Conservation (phyloP, 2,329 filamentous ascomycete genomes). For the Hypoxylon sp. region DNA sequence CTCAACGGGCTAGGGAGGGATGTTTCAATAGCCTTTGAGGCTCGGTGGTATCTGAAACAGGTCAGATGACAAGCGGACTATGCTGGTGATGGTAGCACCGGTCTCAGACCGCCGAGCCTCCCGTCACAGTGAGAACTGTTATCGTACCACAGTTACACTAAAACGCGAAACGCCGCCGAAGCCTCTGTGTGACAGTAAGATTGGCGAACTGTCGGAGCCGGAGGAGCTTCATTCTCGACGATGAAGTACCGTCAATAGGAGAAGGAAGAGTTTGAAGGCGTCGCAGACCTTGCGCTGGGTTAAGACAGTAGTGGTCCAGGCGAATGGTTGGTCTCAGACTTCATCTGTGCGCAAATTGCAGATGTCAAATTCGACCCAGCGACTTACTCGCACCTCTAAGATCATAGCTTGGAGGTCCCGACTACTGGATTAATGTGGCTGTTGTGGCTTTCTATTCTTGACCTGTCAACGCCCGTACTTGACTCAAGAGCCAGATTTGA, state of each 20-base stretch:
- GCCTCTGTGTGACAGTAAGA: neutral
- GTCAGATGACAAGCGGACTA: constrained; percentile 20
- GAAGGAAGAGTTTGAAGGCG: neutral
- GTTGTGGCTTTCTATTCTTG: constrained; percentile 19
- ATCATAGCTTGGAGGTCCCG: constrained; percentile 37
- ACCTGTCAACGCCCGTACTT: constrained; percentile 53
- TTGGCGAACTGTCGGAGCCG: neutral
- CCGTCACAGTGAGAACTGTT: constrained; percentile 14
- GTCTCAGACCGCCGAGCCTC: constrained; percentile 22
- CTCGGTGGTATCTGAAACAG: constrained; percentile 27
- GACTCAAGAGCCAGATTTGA: constrained; percentile 46
- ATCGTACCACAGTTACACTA: constrained; percentile 30
- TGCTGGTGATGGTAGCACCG: constrained; percentile 12
- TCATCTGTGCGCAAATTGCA: constrained; percentile 18
- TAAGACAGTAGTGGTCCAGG: constrained; percentile 6
- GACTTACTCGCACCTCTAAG: constrained; percentile 3
- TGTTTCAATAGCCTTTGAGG: constrained; percentile 30
- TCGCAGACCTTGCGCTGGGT: neutral
- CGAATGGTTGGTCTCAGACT: constrained; percentile 5
- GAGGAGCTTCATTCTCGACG: neutral
- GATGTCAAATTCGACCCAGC: constrained; percentile 1
- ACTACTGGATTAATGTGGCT: constrained; percentile 25
- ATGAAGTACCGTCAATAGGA: neutral
- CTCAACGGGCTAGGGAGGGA: constrained; percentile 8
- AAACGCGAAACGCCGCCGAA: constrained; percentile 3